Evolutionary conservation across 129 eudicot genomes (phyloP).

Genomic region (Flaveria bidentis): DNA sequence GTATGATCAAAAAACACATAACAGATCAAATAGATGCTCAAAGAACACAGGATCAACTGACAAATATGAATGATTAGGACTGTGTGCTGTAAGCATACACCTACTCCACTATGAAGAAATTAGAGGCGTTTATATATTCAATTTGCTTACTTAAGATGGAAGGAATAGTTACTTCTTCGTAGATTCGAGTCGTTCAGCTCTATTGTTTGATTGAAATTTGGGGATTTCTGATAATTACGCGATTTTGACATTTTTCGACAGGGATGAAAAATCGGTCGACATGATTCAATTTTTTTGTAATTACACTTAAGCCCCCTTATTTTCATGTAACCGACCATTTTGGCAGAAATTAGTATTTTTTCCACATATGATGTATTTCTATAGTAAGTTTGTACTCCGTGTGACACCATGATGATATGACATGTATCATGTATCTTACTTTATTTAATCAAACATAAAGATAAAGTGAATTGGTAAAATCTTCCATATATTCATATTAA

Average conservation of each 20-base stretch:
- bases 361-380: too few species aligned
- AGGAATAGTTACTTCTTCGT: conserved; percentile 19
- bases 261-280: conserved; percentile 18
- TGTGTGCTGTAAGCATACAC: conserved; percentile 12
- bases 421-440: too few species aligned
- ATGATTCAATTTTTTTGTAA: not conserved
- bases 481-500: too few species aligned
- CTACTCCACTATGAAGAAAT: conserved; percentile 38
- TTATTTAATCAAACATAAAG: too few species aligned
- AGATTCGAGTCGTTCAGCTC: conserved; percentile 15
- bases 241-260: not conserved
- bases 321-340: too few species aligned
- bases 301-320: conserved; percentile 19
- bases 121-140: conserved; percentile 27
- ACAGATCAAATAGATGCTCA: not conserved
- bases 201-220: conserved; percentile 20
- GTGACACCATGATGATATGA: too few species aligned
- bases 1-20: not conserved
- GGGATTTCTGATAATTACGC: conserved; percentile 14
- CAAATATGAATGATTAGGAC: conserved; percentile 1
- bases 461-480: too few species aligned
- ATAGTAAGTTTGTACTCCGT: too few species aligned
- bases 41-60: conserved; percentile 17
- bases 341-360: too few species aligned
- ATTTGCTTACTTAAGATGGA: conserved; percentile 33